phyloP scores from a whole-genome alignment of 768 basidiomycete species.

The Guyanaporus albipodus region DNA sequence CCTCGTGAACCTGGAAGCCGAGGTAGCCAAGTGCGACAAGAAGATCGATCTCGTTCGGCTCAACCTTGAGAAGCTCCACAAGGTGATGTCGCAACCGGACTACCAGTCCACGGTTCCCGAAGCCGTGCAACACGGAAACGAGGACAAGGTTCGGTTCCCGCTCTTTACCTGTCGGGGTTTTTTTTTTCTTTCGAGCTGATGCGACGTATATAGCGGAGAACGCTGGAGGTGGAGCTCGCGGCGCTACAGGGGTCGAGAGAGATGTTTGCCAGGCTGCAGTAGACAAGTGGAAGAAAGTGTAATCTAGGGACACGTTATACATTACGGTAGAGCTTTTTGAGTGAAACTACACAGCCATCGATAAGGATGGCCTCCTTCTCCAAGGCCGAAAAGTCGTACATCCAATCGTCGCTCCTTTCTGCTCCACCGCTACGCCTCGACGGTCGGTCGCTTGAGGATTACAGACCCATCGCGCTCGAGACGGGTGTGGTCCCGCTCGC shows the following conservation, averaged over 20 bases:
- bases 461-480: constrained; percentile 65
- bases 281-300: constrained; percentile 1
- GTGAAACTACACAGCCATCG: neutral
- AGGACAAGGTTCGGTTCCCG: constrained; percentile 64
- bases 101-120: constrained; percentile 80
- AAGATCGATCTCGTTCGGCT: constrained; percentile 71
- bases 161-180: neutral
- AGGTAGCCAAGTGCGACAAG: constrained; percentile 88
- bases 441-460: constrained; percentile 66
- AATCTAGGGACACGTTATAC: neutral
- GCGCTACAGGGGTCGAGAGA: constrained; percentile 66
- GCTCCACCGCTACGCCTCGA: constrained; percentile 67
- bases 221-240: constrained; percentile 74
- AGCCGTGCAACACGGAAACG: constrained; percentile 67
- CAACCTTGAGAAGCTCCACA: constrained; percentile 72
- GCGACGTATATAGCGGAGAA: constrained; percentile 11
- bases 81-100: constrained; percentile 66
- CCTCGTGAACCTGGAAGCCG: constrained; percentile 82
- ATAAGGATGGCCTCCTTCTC: constrained; percentile 45
- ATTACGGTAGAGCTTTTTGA: no score
- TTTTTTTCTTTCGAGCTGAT: neutral
- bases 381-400: constrained; percentile 78
- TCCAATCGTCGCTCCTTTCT: constrained; percentile 59
- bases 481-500: constrained; percentile 77
- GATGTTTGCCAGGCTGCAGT: constrained; percentile 72